Conservation (phyloP, 148 eudicot genomes). For the Rhododendron kiyosumense region DNA sequence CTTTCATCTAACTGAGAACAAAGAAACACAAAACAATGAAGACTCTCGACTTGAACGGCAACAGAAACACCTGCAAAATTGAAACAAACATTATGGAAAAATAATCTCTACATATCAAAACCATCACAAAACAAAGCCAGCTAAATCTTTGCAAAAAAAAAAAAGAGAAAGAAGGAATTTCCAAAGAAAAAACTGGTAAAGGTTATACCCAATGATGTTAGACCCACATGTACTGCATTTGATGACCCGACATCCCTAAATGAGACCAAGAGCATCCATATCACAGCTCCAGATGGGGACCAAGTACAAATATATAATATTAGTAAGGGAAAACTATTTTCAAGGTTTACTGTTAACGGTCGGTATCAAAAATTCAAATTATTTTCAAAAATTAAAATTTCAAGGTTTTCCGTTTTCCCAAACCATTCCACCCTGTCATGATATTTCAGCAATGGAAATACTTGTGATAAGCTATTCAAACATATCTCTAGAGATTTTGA, state of each 20-base stretch:
- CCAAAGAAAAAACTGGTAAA: background rate
- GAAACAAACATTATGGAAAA: background rate
- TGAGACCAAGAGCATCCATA: background rate
- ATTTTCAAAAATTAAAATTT: background rate
- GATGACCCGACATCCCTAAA: background rate
- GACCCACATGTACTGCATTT: background rate
- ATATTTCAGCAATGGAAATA: too few species aligned
- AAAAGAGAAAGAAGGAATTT: background rate
- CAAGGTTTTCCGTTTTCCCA: background rate
- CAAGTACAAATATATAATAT: background rate
- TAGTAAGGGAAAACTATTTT: background rate
- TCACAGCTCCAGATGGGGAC: background rate
- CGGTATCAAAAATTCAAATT: background rate
- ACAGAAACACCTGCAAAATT: constrained; percentile 45
- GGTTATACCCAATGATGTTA: background rate
- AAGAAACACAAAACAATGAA: constrained; percentile 47
- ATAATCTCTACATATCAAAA: background rate
- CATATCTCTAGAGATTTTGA: too few species aligned
- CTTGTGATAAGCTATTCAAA: too few species aligned
- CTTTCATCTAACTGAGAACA: constrained; percentile 56
- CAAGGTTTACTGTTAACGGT: background rate
- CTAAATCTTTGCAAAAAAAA: background rate
- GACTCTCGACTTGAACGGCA: constrained; percentile 67
- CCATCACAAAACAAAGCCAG: background rate
- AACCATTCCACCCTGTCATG: too few species aligned